Base-by-base conservation (phyloP, 2,329 filamentous ascomycete species). In the Talaromyces sp. region DNA sequence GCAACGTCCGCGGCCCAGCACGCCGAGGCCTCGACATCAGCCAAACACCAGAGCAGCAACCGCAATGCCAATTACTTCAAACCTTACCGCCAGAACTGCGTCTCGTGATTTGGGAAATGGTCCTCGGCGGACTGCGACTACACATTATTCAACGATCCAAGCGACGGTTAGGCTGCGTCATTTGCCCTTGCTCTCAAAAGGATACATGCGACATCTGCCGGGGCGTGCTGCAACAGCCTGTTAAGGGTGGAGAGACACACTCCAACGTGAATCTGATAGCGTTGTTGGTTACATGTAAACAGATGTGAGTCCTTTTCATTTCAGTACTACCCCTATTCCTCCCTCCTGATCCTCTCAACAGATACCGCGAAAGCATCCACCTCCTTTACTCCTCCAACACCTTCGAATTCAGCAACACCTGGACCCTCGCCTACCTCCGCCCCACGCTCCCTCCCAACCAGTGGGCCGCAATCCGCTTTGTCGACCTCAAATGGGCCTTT, bases 361-460 rank as follows among this genome's bases (percentile, higher is more conserved):
- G 76, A 65, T 77, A 75, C 67, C 63, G 68, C 65, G 76, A 78
- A 70, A 75, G 75, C 1, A 74, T 75, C 48, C 67, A 72, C 59
- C 66, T 76, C 33, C 71, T 78, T 24, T 78, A 78, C 67, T 71
- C 71, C 5, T 68, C 70, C 52, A 76, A 75, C 65, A 73, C 68
- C 48, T 76, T 78, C 66, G 74, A 77, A 65, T 78, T 78, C 68
- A 77, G 75, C 67, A 78, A 75, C 61, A 76, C 76, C 64, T 78
- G 76, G 76, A 73, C 75, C 33, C 72, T 78, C 6, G 70, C 76
- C 0, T 78, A 78, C 62, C 70, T 78, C 14, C 75, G 69, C 19
- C 75, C 75, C 6, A 77, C 76, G 10, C 67, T 77, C 41, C 74
- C 72, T 5, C 3, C 62, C 1, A 69, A 73, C 3, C 67, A 70